Evolutionary conservation across 768 basidiomycete species (phyloP).

Genomic region (Boletus pseudopeckii): DNA sequence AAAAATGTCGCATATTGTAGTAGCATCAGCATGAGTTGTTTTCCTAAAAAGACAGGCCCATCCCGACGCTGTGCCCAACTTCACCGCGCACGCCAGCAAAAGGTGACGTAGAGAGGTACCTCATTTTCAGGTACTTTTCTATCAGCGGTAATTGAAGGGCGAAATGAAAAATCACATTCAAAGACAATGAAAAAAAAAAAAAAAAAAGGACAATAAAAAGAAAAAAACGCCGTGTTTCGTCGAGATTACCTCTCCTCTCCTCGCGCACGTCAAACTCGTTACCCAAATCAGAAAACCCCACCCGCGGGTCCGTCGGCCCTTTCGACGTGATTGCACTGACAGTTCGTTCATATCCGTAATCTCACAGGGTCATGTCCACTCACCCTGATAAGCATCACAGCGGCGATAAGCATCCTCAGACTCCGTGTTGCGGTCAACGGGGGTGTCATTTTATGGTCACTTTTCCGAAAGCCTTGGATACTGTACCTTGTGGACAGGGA

Average conservation of each 20-base stretch:
- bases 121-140: not conserved
- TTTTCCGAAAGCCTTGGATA: too few relatives aligned
- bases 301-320: not conserved
- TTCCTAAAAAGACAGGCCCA: not conserved
- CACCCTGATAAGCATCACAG: too few relatives aligned
- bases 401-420: too few relatives aligned
- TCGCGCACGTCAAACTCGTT: not conserved
- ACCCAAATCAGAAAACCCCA: too few relatives aligned
- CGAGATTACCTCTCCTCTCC: not conserved
- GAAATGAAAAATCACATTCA: not conserved
- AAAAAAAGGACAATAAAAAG: too few relatives aligned
- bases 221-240: not conserved
- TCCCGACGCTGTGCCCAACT: too few relatives aligned
- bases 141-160: not conserved
- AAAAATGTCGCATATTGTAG: not conserved
- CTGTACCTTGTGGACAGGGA: too few relatives aligned
- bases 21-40: not conserved
- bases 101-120: not conserved
- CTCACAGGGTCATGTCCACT: too few relatives aligned
- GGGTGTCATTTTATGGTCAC: too few relatives aligned
- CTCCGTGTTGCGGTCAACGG: too few relatives aligned
- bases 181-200: too few relatives aligned
- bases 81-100: not conserved
- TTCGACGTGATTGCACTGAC: not conserved
- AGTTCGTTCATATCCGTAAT: too few relatives aligned